Base-by-base conservation (phyloP, 2,329 filamentous ascomycete species). In the Diaporthe sp. region DNA sequence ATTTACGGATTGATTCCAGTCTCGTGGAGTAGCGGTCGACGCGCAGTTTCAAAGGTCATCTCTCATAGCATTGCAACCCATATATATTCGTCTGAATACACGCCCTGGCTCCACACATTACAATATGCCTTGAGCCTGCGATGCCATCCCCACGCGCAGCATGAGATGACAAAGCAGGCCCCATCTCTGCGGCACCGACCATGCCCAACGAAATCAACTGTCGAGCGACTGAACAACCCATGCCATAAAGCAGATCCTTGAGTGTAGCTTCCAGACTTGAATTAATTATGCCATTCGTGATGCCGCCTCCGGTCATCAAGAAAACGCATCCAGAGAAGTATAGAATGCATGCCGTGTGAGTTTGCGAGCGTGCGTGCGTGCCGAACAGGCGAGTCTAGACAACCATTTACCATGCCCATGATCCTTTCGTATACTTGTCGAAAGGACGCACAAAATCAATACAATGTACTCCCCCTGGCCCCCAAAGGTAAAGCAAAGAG, bases 241-340 rank as follows among this genome's bases (percentile, higher is more conserved):
- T 25, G 46, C 46, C 19, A 28, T 4, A 70, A 39, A 25, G 13
- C 65, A 68, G 44, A 70, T 55, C n/a, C 65, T 53, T 22, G 28
- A 70, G 25, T 55, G 49, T 70, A 44, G 39, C 49, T 44, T 49
- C 62, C 62, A 75, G 65, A 77, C 46, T 71, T 68, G 72, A 73
- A 77, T 77, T 77, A 77, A 77, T 60, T 77, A 77, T 77, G 73
- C 70, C 73, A 70, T 71, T 67, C 75, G 37, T 55, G 67, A 70
- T 53, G 62, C 46, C 62, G 31, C 28, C 46, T 49, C 67, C 4
- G 37, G 49, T n/a, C 55, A 74, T 57, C 37, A 46, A 74, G 58
- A 60, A 62, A 60, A 53, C 61, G 61, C 70, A 73, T 49, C 70
- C 25, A 55, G 57, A 73, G 61, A 58, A 46, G 65, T 53, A 60